These are phyloP conservation scores for Lonicera japonica DNA, from an alignment of 129 eudicot genomes.

Conservation along the genomic window DNA sequence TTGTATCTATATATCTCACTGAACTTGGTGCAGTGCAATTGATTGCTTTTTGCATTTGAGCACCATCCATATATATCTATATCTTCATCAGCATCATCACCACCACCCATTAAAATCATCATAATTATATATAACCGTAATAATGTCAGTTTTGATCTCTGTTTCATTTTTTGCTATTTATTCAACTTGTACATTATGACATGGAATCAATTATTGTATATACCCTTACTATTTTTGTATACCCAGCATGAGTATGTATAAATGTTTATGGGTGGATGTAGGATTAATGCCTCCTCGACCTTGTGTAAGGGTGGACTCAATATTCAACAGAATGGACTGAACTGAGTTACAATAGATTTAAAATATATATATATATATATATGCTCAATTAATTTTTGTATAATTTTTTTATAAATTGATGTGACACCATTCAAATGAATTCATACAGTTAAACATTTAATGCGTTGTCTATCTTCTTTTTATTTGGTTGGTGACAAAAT, in stretches of 20 bases:
- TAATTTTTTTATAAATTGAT: too few relatives aligned
- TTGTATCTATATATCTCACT: not conserved
- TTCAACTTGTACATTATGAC: constrained; percentile 10
- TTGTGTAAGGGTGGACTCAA: too few relatives aligned
- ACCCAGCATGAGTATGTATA: not conserved
- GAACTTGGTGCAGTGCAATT: constrained; percentile 16
- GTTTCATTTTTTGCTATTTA: not conserved
- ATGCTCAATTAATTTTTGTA: too few relatives aligned
- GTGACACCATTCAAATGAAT: too few relatives aligned
- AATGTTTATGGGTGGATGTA: not conserved
- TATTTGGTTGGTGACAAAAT: too few relatives aligned
- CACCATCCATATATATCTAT: not conserved
- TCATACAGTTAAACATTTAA: too few relatives aligned
- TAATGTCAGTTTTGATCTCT: not conserved
- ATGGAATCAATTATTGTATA: not conserved
- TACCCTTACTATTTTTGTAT: not conserved
- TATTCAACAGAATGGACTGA: too few relatives aligned
- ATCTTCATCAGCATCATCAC: constrained; percentile 1
- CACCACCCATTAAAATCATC: constrained; percentile 3
- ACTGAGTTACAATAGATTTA: too few relatives aligned
- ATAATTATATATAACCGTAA: not conserved
- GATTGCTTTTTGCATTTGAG: constrained; percentile 12
- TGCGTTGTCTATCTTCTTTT: too few relatives aligned
- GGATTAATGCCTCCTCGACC: not conserved
- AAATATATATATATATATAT: too few relatives aligned